A percentile compares a stretch with the other conserved stretches of the same genome.
These are phyloP conservation scores for Bisporella sp. DNA, from an alignment of 2,329 filamentous ascomycete species.

Conservation along the genomic window DNA sequence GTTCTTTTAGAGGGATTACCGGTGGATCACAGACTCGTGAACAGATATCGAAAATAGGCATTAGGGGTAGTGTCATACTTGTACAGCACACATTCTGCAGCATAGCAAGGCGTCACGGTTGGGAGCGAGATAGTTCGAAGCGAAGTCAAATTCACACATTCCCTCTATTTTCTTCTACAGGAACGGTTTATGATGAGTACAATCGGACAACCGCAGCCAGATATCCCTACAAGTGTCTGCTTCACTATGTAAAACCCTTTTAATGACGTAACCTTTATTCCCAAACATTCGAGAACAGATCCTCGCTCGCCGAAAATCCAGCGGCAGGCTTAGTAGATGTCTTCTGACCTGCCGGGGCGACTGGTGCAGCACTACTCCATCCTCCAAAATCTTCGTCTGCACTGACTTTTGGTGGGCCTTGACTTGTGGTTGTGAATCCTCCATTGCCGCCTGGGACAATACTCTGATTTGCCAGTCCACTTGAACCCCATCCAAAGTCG, in stretches of 20 bases:
- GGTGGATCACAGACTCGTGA: no score
- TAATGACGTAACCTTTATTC: slow-evolving; percentile 42
- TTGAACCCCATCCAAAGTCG: slow-evolving; percentile 55
- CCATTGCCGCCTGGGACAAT: slow-evolving; percentile 57
- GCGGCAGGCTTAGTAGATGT: slow-evolving; percentile 46
- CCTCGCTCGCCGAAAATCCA: slow-evolving; percentile 64
- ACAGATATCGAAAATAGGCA: no score
- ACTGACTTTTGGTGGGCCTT: slow-evolving; percentile 57
- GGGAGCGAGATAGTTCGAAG: not conserved
- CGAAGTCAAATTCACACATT: no score
- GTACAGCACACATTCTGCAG: slow-evolving; percentile 17
- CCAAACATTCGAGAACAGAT: slow-evolving; percentile 96
- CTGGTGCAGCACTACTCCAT: slow-evolving; percentile 72
- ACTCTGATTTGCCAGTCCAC: slow-evolving; percentile 45
- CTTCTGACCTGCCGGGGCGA: slow-evolving; percentile 35
- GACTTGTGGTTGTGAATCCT: slow-evolving; percentile 47
- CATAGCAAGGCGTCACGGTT: slow-evolving; percentile 26
- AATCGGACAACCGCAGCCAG: not conserved
- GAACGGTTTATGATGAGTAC: slow-evolving; percentile 1
- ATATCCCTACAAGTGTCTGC: no score
- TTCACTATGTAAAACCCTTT: no score
- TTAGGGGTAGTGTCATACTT: no score
- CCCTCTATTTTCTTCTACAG: not conserved
- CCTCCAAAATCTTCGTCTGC: slow-evolving; percentile 95
- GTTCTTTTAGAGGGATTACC: slow-evolving; percentile 15